Evolutionary conservation across 768 basidiomycete species (phyloP).

Genomic region (Termitomyces sp.): DNA sequence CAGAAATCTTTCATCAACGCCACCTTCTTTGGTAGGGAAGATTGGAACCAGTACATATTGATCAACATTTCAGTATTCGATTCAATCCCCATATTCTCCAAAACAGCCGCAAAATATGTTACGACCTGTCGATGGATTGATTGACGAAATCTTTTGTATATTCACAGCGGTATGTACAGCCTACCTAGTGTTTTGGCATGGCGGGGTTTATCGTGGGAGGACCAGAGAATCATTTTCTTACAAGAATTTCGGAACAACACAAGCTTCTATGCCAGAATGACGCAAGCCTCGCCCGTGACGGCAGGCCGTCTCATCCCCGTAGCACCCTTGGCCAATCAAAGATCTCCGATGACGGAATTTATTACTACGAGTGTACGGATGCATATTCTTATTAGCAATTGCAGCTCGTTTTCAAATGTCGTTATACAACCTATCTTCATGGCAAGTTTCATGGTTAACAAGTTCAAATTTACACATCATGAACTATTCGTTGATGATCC

Average conservation of each 20-base stretch:
- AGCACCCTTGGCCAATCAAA: no score
- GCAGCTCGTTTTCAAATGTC: no score
- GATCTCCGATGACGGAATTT: slow-evolving; percentile 1
- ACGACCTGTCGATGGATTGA: background rate
- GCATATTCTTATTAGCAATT: background rate
- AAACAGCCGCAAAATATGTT: no score
- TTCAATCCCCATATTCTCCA: background rate
- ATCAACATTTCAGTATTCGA: background rate
- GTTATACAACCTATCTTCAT: no score
- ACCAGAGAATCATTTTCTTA: background rate
- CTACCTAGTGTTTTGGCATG: background rate
- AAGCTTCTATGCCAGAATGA: no score
- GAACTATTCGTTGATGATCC: background rate
- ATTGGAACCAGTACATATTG: background rate
- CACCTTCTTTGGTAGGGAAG: background rate
- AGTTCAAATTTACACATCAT: no score
- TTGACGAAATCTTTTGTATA: background rate
- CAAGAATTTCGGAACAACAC: background rate
- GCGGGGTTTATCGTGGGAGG: background rate
- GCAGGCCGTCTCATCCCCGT: no score
- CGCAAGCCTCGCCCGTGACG: no score
- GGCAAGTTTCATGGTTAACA: no score
- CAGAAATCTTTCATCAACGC: background rate
- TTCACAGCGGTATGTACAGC: no score
- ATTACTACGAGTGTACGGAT: background rate